Percentiles rank a stretch among this genome's conserved stretches.
Conservation (phyloP, 345 rosid genomes). For the Hevea brasiliensis region DNA sequence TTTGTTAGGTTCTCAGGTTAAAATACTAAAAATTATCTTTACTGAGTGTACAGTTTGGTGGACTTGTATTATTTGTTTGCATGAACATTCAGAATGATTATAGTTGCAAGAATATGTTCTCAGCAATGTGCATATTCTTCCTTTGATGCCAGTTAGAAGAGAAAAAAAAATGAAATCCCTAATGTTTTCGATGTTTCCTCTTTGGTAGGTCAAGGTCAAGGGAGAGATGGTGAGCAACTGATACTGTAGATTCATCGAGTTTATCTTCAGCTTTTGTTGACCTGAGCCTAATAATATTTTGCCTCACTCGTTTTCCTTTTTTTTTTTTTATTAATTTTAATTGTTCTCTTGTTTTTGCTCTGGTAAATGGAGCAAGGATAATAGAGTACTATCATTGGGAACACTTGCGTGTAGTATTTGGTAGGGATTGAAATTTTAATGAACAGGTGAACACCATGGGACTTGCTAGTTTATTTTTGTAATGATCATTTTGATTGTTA, state of each 20-base stretch:
- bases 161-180: background rate
- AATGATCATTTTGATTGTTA: background rate
- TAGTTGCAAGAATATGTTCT: background rate
- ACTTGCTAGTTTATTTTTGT: constrained; percentile 16
- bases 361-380: constrained; percentile 45
- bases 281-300: constrained; percentile 41
- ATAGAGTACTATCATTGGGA: constrained; percentile 33
- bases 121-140: background rate
- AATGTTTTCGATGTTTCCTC: background rate
- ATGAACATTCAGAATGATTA: background rate
- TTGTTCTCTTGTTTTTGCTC: constrained; percentile 36
- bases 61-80: background rate
- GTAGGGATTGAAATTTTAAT: constrained; percentile 36
- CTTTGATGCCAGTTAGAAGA: background rate
- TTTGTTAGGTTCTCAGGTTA: background rate
- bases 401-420: constrained; percentile 24
- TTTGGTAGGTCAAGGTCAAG: constrained; percentile 57
- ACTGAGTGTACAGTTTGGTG: background rate
- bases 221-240: constrained; percentile 60
- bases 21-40: background rate
- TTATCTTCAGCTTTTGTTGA: constrained; percentile 27
- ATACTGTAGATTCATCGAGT: constrained; percentile 24
- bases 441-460: constrained; percentile 31
- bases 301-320: constrained; percentile 18
- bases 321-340: background rate